Evolutionary conservation across 202 grass and related monocot genomes (phyloP).

Genomic region (Digitaria exilis): DNA sequence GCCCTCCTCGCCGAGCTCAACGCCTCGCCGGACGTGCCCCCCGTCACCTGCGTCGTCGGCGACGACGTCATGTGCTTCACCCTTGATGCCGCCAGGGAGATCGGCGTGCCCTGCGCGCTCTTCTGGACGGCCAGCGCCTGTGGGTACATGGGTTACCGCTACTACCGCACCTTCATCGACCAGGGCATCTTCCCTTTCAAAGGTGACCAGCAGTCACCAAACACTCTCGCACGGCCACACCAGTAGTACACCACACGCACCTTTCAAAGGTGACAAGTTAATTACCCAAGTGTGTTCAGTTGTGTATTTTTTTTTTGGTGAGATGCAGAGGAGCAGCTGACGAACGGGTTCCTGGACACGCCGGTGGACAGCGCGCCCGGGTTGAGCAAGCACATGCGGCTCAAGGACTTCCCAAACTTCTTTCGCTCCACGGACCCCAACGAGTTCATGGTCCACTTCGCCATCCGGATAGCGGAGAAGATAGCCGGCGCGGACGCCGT

Average conservation of each 20-base stretch:
- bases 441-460: conserved; percentile 42
- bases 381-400: conserved; percentile 51
- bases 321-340: conserved; percentile 58
- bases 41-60: conserved; percentile 53
- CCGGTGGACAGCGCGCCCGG: conserved; percentile 47
- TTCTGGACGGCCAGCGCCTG: conserved; percentile 63
- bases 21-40: conserved; percentile 19
- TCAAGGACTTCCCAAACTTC: conserved; percentile 61
- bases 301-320: background rate
- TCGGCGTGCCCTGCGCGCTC: conserved; percentile 51
- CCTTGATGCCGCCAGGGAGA: conserved; percentile 51
- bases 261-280: too few species aligned
- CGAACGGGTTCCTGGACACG: conserved; percentile 53
- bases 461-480: conserved; percentile 30
- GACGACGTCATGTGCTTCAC: conserved; percentile 59
- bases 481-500: conserved; percentile 37
- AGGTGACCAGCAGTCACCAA: conserved; percentile 20
- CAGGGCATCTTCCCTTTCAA: conserved; percentile 62
- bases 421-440: conserved; percentile 50
- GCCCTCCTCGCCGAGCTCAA: conserved; percentile 52
- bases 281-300: background rate
- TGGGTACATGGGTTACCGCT: conserved; percentile 58
- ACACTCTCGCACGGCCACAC: background rate
- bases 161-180: conserved; percentile 47
- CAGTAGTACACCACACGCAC: too few species aligned